Conservation (phyloP, 768 basidiomycete species). For the Calvatia gigantea region DNA sequence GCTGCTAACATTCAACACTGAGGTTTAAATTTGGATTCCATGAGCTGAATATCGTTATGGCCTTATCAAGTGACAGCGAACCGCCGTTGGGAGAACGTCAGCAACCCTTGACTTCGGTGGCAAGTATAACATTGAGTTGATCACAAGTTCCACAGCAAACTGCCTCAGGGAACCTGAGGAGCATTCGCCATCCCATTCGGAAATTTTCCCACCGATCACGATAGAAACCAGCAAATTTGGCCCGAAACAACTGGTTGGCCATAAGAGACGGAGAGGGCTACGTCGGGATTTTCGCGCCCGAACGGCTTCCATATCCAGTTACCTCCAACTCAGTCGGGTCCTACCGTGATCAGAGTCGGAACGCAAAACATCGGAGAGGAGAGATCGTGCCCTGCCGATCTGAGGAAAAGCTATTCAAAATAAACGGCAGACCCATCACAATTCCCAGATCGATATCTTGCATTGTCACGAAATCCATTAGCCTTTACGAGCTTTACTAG, state of each 20-base stretch:
- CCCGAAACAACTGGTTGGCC: neutral
- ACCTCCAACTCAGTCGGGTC: neutral
- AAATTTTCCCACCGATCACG: neutral
- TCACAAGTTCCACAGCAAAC: neutral
- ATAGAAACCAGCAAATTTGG: neutral
- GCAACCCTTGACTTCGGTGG: neutral
- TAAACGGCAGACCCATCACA: neutral
- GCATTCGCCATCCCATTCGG: neutral
- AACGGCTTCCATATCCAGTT: no score
- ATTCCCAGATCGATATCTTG: neutral
- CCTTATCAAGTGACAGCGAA: neutral
- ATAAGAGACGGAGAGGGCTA: neutral
- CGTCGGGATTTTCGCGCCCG: no score
- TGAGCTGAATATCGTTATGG: neutral
- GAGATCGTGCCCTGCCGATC: neutral
- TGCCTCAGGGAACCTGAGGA: neutral
- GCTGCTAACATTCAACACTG: neutral
- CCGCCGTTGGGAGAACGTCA: neutral
- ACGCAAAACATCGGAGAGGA: neutral
- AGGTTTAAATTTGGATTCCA: neutral
- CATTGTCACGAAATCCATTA: neutral
- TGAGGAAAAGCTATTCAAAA: neutral
- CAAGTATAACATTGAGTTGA: neutral
- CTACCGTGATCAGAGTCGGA: neutral
- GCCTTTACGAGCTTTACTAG: neutral